Conservation (phyloP, 2,329 filamentous ascomycete genomes). For the Epichloe festucae region DNA sequence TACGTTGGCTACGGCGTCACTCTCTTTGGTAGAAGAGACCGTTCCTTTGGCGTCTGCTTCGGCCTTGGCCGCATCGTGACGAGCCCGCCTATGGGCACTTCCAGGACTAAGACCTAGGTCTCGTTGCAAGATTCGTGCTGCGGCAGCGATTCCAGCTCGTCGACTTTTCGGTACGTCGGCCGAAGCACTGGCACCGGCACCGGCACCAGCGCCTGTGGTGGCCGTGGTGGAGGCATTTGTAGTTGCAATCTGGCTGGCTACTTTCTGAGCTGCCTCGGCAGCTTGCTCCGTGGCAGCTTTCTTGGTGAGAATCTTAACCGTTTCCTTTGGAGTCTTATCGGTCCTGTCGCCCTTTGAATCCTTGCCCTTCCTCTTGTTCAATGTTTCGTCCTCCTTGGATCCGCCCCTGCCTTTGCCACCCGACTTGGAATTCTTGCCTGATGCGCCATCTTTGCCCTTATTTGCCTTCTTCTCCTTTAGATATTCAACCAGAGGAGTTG, state of each 20-base stretch:
- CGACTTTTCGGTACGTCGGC: constrained; percentile 34
- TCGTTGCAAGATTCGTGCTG: constrained; percentile 51
- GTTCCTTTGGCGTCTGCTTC: constrained; percentile 31
- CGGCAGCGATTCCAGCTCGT: constrained; percentile 47
- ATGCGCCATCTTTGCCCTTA: constrained; percentile 41
- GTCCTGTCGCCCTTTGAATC: constrained; percentile 43
- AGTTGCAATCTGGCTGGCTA: constrained; percentile 23
- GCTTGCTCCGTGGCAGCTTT: constrained; percentile 38
- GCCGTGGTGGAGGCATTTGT: constrained; percentile 20
- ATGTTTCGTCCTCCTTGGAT: constrained; percentile 33
- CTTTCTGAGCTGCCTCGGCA: constrained; percentile 31
- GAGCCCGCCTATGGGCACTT: constrained; percentile 46
- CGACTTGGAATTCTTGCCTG: constrained; percentile 35
- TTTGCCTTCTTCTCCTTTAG: constrained; percentile 85
- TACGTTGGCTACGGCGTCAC: constrained; percentile 9
- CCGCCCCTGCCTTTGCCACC: constrained; percentile 33
- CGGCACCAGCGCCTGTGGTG: constrained; percentile 13
- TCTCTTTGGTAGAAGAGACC: constrained; percentile 22
- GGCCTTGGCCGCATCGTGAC: constrained; percentile 44
- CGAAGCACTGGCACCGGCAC: constrained; percentile 14
- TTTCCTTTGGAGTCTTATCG: constrained; percentile 42
- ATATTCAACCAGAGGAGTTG: constrained; percentile 81
- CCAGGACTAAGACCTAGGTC: constrained; percentile 53
- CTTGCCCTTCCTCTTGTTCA: constrained; percentile 54
- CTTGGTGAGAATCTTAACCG: constrained; percentile 51